These are phyloP conservation scores for Canavalia ensiformis DNA, from an alignment of 306 rosid species.

Conservation along the genomic window DNA sequence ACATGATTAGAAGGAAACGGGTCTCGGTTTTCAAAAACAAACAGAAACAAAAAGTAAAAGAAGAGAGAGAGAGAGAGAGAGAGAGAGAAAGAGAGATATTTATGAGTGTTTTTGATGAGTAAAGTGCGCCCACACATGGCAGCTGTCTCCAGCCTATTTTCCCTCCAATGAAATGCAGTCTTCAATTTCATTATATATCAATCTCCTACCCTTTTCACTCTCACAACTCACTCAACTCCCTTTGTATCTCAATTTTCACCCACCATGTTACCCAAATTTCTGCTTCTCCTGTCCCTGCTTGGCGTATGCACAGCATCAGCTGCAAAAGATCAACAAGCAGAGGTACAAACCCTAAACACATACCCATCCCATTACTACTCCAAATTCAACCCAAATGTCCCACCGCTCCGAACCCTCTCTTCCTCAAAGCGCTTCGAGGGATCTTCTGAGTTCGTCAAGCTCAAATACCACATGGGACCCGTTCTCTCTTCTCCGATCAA, in stretches of 20 bases:
- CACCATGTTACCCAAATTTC: constrained; percentile 15
- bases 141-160: constrained; percentile 86
- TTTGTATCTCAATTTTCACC: not conserved
- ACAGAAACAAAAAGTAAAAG: constrained; percentile 5
- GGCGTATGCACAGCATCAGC: not conserved
- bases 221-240: not conserved
- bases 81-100: constrained; percentile 33
- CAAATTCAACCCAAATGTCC: constrained; percentile 76
- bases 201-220: not conserved
- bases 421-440: constrained; percentile 85
- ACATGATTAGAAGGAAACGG: constrained; percentile 6
- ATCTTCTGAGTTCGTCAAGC: constrained; percentile 76
- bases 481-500: constrained; percentile 84
- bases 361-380: not conserved
- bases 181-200: constrained; percentile 24
- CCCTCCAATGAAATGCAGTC: constrained; percentile 44
- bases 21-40: constrained; percentile 30
- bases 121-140: constrained; percentile 67
- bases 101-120: constrained; percentile 45
- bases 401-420: constrained; percentile 57
- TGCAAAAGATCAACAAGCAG: not conserved
- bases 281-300: not conserved
- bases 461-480: constrained; percentile 97
- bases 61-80: not conserved
- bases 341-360: constrained; percentile 54